Evolutionary conservation across 2,329 filamentous ascomycete species (phyloP), one percentile per base, ranked within the genome.

Genomic region (Lachnellula cervina): DNA sequence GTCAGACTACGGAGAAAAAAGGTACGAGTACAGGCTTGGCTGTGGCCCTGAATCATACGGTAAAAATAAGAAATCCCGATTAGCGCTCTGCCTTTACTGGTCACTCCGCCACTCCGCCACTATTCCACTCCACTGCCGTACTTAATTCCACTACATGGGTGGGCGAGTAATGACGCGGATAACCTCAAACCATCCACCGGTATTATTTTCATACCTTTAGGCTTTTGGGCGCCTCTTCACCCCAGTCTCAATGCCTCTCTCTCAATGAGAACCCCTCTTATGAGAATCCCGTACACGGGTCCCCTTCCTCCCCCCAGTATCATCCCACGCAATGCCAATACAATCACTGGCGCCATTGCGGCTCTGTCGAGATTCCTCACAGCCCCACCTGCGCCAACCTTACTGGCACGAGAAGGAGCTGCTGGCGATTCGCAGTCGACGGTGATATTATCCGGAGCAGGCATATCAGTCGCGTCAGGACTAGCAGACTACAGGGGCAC

Each of bases 401-500:
- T 82, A 17, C 6, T 32, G 4, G n/a, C 21, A 28, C 66, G 75
- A 34, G 49, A 61, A 62, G 64, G 67, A 14, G 42, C 23, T 53
- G 68, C 71, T 56, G 70, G 72, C 32, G 72, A 75, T 51, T 69
- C 74, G 45, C 64, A 74, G 32, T 66, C 61, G 28, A 85, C 84
- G 0, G 77, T 88, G 28, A 73, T 89, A 16, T 75, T 89, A 42
- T 86, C 92, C 0, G 94, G 94, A 11, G 94, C 94, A 2, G 94
- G 94, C 2, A 88, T 99, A 50, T 96, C 90, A 1, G 93, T 97
- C 8, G 89, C 92, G 4, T 96, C 90, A 11, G 94, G 94, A 0
- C 80, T 99, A 34, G 88, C 93, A 32, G 94, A 99, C 73, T 99
- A 99, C 71, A 80, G 94, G 54, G 94, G 94, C 19, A 79, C 82